Evolutionary conservation across 2,329 filamentous ascomycete genomes (phyloP), one percentile per base, ranked within the genome.

Genomic region (Periglandula ipomoeae): DNA sequence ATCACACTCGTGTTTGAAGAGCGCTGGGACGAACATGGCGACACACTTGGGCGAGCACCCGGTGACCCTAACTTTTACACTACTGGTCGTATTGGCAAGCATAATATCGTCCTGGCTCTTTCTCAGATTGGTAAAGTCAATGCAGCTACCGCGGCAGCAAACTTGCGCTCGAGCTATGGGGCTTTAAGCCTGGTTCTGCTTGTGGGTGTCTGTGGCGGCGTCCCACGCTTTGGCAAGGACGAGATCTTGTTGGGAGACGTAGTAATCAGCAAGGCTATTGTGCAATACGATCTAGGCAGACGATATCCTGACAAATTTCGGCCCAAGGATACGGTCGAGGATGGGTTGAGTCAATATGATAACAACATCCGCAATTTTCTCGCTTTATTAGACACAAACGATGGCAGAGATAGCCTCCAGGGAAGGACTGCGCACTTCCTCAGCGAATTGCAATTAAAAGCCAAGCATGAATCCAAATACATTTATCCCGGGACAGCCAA

Each of bases 131-230:
- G 64, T 20, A 65, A 60, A 44, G 49, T 27, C 26, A 60, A 47
- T 34, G 59, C 64, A 0, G 61, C 64, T 2, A 53, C 50, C 22
- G 53, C 55, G 0, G 57, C 63, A 0, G 52, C 58, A 1, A 59
- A 54, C 23, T 48, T 69, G 6, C 56, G 59, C 0, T 56, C 55
- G 4, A 70, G 64, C 44, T 72, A 65, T 46, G 45, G 47, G 0
- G 49, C 51, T 8, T 42, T 72, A 13, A 58, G 54, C 32, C 52
- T 69, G 0, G 64, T 55, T 2, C 44, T 72, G 1, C 38, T 71
- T 2, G 66, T 67, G 3, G 69, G 69, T 0, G 55, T 71, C 1
- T 71, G 67, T 47, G 69, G 66, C 5, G 66, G 61, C 11, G 55
- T 62, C 5, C 66, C 67, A 10, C 19, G 13, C 35, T 27, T 42